phyloP scores from a whole-genome alignment of 2,329 filamentous ascomycete species.

The Xylaria multiplex region DNA sequence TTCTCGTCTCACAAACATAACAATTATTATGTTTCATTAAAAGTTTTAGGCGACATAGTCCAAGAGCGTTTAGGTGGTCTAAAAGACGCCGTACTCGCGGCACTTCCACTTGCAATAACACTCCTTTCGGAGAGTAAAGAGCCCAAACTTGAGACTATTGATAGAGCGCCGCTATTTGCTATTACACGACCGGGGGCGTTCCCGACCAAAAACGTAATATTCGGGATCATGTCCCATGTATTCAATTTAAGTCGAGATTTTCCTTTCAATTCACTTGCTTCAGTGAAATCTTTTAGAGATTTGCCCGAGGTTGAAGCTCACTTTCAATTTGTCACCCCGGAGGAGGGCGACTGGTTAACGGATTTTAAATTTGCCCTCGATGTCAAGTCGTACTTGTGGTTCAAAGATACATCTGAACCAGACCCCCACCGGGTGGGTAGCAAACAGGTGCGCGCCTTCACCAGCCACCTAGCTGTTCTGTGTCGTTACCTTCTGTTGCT shows the following conservation, averaged over 20 bases:
- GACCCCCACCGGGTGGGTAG: too few relatives aligned
- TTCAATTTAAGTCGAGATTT: constrained; percentile 4
- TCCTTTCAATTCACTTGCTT: constrained; percentile 5
- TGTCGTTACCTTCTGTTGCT: constrained; percentile 1
- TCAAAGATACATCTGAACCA: background rate
- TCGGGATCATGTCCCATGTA: constrained; percentile 1
- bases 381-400: background rate
- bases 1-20: background rate
- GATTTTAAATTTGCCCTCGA: background rate
- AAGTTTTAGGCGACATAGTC: background rate
- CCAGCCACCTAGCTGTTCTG: background rate
- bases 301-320: constrained; percentile 10
- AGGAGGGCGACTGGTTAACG: too few relatives aligned
- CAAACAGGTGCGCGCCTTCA: background rate
- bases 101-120: constrained; percentile 17
- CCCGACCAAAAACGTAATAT: background rate
- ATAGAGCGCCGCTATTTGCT: background rate
- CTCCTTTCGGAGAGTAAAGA: background rate
- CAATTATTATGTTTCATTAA: background rate
- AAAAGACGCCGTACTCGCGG: constrained; percentile 12
- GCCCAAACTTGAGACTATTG: background rate
- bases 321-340: too few relatives aligned
- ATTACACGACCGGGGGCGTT: background rate
- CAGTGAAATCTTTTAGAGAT: constrained; percentile 8
- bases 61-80: background rate